Conservation (phyloP, 139 green algal genomes). For the Coelastrella sp. region DNA sequence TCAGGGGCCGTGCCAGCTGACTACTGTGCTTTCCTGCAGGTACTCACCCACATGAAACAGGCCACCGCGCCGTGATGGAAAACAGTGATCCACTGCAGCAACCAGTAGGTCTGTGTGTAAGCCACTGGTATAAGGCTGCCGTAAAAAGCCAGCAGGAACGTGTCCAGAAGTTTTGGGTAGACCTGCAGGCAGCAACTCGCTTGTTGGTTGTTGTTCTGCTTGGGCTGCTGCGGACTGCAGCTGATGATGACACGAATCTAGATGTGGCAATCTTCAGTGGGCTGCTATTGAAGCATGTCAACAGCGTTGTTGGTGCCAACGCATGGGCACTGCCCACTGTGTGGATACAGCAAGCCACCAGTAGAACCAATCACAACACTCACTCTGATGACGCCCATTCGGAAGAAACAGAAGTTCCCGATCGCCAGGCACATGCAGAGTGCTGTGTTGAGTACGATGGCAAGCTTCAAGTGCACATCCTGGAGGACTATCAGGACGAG, state of each 20-base stretch:
- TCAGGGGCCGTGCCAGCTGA: not conserved
- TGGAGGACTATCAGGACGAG: conserved; percentile 1
- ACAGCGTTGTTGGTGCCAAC: not conserved
- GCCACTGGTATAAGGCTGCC: conserved; percentile 35
- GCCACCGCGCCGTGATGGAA: conserved; percentile 2
- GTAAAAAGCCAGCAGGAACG: conserved; percentile 26
- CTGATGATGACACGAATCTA: not conserved
- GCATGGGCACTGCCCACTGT: not conserved
- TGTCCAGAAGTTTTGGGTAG: conserved; percentile 23
- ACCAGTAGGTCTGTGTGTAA: not conserved
- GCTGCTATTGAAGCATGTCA: not conserved
- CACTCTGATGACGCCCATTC: conserved; percentile 14
- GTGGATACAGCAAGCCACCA: not conserved
- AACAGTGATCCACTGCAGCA: not conserved
- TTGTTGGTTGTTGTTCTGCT: too few species aligned
- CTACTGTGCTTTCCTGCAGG: not conserved
- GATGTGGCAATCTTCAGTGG: not conserved
- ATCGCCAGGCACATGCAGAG: conserved; percentile 26
- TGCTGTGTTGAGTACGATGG: conserved; percentile 17
- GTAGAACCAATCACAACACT: not conserved
- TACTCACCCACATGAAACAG: conserved; percentile 40
- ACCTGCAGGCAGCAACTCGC: not conserved
- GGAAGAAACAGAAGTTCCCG: conserved; percentile 28
- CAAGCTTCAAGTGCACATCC: conserved; percentile 34
- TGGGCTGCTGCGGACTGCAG: not conserved